Evolutionary conservation across 2,329 filamentous ascomycete genomes (phyloP), one percentile per base, ranked within the genome.

Genomic region (Pseudopyrenochaeta lycopersici): DNA sequence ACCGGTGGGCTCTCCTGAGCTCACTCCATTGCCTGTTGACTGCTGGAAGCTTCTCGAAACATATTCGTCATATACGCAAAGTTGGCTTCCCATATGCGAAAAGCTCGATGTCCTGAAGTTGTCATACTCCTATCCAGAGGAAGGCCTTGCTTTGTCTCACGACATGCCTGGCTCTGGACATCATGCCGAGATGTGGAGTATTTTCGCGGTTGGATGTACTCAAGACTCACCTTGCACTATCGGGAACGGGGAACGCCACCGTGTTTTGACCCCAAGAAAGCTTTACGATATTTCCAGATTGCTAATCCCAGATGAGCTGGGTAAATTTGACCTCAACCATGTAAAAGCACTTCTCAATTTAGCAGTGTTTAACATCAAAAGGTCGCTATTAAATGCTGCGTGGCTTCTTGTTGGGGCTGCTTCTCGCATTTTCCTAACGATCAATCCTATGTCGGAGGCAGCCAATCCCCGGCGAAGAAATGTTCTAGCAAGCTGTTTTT

Each of bases 11-110:
- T 23, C 30, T 23, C 41, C 46, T 9, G 7, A 18, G 17, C 47
- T 53, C 7, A 60, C 49, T 64, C 73, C 21, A 81, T 84, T 67
- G 83, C 81, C 70, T 85, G 79, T 76, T 77, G 82, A 4, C 78
- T 92, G 10, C 74, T 92, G 38, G 88, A 91, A 52, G 27, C 42
- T 64, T 7, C 48, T 64, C 7, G 61, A 64, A 29, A 46, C 42
- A 17, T 92, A 91, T 68, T 89, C 90, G 53, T 85, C 88, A 1
- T 91, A 90, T 62, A 91, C 88, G 0, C 88, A 92, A 70, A 86
- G 84, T 50, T 93, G 90, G 90, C 80, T 92, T 11, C 90, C 90
- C 0, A 86, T 92, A 31, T 78, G 88, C 4, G 87, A 91, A 58
- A 88, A 87, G 55, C 83, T 88, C 38, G 81, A 83, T 31, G 77